Percentiles rank a stretch among this genome's conserved stretches.
Evolutionary conservation across 805 yeast species (phyloP).

Genomic region (Candida ipomoeae): DNA sequence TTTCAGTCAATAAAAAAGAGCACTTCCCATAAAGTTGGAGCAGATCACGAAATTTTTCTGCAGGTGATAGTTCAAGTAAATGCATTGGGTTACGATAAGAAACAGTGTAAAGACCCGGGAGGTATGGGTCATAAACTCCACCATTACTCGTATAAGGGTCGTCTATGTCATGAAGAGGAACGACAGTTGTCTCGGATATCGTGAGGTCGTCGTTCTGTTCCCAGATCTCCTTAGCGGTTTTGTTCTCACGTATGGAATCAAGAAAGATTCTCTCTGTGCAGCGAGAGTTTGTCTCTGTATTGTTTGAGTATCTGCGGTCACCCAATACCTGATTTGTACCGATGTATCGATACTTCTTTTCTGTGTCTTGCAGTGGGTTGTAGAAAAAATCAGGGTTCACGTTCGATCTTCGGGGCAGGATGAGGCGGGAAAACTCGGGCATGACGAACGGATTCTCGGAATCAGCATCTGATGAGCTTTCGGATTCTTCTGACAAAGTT

Average conservation of each 20-base stretch:
- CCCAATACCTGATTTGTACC: neutral
- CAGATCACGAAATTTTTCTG: conserved; percentile 33
- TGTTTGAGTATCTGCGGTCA: conserved; percentile 3
- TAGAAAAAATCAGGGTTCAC: neutral
- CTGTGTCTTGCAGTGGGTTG: neutral
- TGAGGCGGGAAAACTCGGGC: neutral
- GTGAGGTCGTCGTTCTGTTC: conserved; percentile 3
- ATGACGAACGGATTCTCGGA: neutral
- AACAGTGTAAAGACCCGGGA: neutral
- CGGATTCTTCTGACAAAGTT: neutral
- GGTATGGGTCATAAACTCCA: neutral
- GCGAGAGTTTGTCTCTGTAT: conserved; percentile 1
- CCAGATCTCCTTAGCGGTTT: conserved; percentile 2
- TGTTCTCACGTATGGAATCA: conserved; percentile 1
- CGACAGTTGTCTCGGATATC: neutral
- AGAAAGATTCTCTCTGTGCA: conserved; percentile 1
- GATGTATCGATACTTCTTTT: neutral
- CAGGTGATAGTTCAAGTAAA: conserved; percentile 30
- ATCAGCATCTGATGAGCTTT: neutral
- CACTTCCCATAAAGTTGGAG: conserved; percentile 23
- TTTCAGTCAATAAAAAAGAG: conserved; percentile 16
- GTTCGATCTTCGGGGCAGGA: neutral
- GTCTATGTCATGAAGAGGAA: neutral
- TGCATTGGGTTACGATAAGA: conserved; percentile 5
- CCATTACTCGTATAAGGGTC: neutral